Base-by-base conservation (phyloP, 1,284 basidiomycete species). In the Ustilago vetiveriae region DNA sequence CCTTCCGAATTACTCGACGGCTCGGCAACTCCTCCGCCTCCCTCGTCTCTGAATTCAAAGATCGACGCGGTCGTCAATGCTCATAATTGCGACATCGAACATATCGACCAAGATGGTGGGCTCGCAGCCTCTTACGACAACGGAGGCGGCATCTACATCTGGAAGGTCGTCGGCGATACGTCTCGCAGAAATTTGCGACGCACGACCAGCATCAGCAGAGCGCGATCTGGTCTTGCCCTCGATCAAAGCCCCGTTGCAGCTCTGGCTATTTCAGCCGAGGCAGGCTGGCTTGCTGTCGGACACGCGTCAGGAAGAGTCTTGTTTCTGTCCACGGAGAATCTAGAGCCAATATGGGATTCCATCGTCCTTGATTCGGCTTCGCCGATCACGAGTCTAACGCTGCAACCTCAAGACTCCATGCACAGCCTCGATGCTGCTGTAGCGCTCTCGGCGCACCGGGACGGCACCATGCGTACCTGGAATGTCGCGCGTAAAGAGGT, bases 31-130 rank as follows among this genome's bases (percentile, higher is more conserved):
- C 73, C 42, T 8, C 10, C 42, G 6, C 19, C 47, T 5, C 13
- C 23, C 14, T 35, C 46, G 5, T 37, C 41, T 17, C 26, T 54
- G 21, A 79, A 83, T 17, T 80, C 89, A 5, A 83, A 85, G 13
- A 91, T 93, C 69, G 85, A 85, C 9, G 89, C 91, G 13, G 84
- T 93, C 13, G 89, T 91, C 10, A 88, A 91, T 32, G 87, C 88
- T 6, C 92, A 92, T 72, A 82, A 86, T 1, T 89, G 89, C 13
- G 93, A 96, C 72, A 87, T 95, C 13, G 92, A 92, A 56, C 84
- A 92, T 30, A 84, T 94, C n/a, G 88, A 88, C 1, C 82, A 87
- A 0, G 91, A 88, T 75, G 85, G 84, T 27, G 87, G 90, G 67
- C 88, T 90, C 5, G 81, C 89, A 3, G 88, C 92, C 16, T 90